Base-by-base conservation (phyloP, 2,329 filamentous ascomycete species). In the Nothophoma quercina region DNA sequence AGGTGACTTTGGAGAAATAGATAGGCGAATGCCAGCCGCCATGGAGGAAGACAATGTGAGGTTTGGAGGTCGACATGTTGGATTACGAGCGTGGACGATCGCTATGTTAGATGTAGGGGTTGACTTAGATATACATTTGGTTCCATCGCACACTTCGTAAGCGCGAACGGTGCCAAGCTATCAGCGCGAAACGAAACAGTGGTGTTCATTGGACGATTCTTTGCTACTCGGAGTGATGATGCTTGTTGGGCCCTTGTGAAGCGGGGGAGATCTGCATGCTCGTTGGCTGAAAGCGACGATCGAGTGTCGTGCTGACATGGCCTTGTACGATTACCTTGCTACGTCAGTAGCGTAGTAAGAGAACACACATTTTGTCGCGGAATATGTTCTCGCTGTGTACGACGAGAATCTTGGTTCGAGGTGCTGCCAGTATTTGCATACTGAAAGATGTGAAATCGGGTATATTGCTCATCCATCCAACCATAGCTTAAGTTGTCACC, bases 21-120 rank as follows among this genome's bases (percentile, higher is more conserved):
- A 42, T 51, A 10, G 75, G 72, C 0, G 58, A 54, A 60, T 78
- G 75, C 72, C 70, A 74, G 23, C 69, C 72, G 5, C 75, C 74
- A 5, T 72, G 71, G 4, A 77, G 50, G 26, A 58, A 40, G 5
- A 78, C 63, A 32, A 77, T 63, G 6, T 68, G 62, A 0, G 73
- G 72, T 55, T 73, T 73, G 1, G 51, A 33, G 8, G 12, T 8
- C 5, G 60, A 18, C 58, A 65, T 68, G 26, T 7, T 56, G 33
- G 22, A 30, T 36, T 30, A 18, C 25, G 13, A 16, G 9, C 5
- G 18, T 9, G 15, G n/a, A 9, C 13, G 2, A 9, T 7, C 12
- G 2, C 16, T 16, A 22, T 15, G 7, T n/a, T 16, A 21, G 13
- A 25, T 22, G 38, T n/a, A 40, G 26, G 16, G 2, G 6, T 9